These are phyloP conservation scores for Adansonia madagascariensis DNA, from an alignment of 441 rosid genomes.

Conservation along the genomic window DNA sequence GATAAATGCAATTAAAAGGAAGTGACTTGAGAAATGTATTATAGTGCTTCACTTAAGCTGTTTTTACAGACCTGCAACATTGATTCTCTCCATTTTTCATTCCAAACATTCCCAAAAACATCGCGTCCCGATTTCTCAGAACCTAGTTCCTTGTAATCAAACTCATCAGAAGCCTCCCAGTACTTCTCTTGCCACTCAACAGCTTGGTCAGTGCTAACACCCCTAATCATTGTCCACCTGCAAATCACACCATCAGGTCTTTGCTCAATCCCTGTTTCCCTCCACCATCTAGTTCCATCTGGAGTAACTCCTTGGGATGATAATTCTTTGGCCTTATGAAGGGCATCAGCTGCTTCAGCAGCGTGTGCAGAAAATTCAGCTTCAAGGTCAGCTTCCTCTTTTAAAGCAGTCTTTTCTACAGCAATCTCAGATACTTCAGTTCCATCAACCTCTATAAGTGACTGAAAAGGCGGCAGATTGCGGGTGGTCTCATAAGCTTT, in stretches of 20 bases:
- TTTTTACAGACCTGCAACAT: conserved; percentile 75
- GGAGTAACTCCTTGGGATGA: conserved; percentile 52
- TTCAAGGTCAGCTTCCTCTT: conserved; percentile 53
- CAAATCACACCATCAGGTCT: conserved; percentile 84
- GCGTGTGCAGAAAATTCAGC: conserved; percentile 60
- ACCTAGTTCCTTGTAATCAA: conserved; percentile 90
- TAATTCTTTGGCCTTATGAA: conserved; percentile 52
- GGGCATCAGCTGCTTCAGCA: conserved; percentile 75
- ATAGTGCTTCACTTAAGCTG: conserved; percentile 7
- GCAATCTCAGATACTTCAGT: conserved; percentile 39
- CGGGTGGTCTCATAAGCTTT: conserved; percentile 45
- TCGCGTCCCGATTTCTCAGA: conserved; percentile 95
- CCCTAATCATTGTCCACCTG: conserved; percentile 91
- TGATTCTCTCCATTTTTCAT: conserved; percentile 87
- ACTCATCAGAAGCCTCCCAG: conserved; percentile 96
- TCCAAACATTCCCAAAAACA: conserved; percentile 83
- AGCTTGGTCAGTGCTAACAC: conserved; percentile 73
- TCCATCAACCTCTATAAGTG: conserved; percentile 55
- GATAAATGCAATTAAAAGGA: conserved; percentile 1
- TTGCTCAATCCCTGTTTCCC: conserved; percentile 73
- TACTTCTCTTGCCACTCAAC: conserved; percentile 96
- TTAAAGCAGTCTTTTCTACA: conserved; percentile 34
- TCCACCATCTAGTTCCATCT: conserved; percentile 90
- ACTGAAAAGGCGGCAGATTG: conserved; percentile 75
- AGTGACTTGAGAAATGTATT: background rate